Evolutionary conservation across 106 monocot genomes (phyloP).

Genomic region (Chionographis japonica): DNA sequence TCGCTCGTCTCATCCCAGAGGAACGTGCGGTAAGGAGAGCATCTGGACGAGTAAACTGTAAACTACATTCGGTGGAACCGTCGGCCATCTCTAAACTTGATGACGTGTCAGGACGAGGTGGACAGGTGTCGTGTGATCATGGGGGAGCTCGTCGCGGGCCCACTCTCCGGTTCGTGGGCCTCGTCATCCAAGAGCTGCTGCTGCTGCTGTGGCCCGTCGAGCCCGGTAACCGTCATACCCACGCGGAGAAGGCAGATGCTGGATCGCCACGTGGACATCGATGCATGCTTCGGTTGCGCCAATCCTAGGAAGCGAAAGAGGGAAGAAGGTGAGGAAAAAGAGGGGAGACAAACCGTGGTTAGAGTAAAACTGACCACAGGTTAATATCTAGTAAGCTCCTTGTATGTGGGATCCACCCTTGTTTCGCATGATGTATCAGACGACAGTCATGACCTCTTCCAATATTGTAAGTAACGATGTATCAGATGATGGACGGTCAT

Average conservation of each 20-base stretch:
- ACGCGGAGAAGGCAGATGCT: not conserved
- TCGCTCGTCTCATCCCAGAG: conserved; percentile 15
- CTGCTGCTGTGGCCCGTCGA: not conserved
- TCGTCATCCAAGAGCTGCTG: no score
- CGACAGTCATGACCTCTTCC: no score
- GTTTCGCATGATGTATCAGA: no score
- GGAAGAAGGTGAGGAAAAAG: no score
- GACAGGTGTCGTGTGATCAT: conserved; percentile 1
- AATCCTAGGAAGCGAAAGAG: no score
- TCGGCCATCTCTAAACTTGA: not conserved
- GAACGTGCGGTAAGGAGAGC: conserved; percentile 11
- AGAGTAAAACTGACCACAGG: no score
- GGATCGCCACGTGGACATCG: conserved; percentile 1
- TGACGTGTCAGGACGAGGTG: not conserved
- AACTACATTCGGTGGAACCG: not conserved
- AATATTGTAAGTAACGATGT: no score
- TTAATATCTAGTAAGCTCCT: no score
- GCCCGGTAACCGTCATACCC: conserved; percentile 18
- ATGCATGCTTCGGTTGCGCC: not conserved
- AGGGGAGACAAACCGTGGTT: no score
- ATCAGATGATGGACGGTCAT: no score
- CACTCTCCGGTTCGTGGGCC: not conserved
- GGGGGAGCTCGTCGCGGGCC: not conserved
- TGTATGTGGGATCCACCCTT: no score
- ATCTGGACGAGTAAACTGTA: no score